A percentile compares a stretch with the other conserved stretches of the same genome.
Evolutionary conservation across 176 grass and related monocot genomes (phyloP).

Genomic region (Bolboschoenus planiculmis): DNA sequence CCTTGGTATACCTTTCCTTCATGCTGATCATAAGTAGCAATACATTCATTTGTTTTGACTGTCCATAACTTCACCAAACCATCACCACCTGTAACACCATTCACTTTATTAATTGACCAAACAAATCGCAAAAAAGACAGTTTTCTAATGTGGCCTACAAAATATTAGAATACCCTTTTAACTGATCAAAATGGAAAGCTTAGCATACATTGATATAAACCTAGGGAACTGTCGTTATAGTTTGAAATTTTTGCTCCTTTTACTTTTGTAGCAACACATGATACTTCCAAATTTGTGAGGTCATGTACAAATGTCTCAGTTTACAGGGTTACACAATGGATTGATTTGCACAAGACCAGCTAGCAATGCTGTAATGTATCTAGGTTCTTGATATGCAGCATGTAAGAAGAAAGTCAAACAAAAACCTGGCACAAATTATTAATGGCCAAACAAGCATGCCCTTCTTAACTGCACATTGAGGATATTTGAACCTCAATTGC

Average conservation of each 20-base stretch:
- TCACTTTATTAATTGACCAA: constrained; percentile 29
- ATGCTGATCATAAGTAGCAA: constrained; percentile 94
- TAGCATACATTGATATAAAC: neutral
- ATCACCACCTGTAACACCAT: constrained; percentile 68
- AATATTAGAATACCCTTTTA: neutral
- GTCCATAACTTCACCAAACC: constrained; percentile 93
- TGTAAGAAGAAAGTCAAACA: neutral
- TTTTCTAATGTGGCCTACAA: neutral
- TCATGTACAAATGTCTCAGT: neutral
- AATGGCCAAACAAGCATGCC: neutral
- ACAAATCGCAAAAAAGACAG: neutral
- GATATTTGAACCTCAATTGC: neutral
- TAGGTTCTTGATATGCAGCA: neutral
- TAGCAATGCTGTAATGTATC: neutral
- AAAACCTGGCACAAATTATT: neutral
- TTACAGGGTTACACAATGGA: neutral
- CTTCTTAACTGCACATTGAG: neutral
- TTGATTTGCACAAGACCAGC: neutral
- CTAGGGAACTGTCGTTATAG: constrained; percentile 11
- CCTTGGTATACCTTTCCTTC: constrained; percentile 63
- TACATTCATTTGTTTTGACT: constrained; percentile 82
- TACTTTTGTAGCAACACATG: neutral
- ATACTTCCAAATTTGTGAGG: neutral
- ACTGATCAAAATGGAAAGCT: neutral
- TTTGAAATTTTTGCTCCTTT: neutral